Percentiles rank a stretch among this genome's conserved stretches.
Evolutionary conservation across 2,329 filamentous ascomycete species (phyloP).

Genomic region (Ceratocystis papillata): DNA sequence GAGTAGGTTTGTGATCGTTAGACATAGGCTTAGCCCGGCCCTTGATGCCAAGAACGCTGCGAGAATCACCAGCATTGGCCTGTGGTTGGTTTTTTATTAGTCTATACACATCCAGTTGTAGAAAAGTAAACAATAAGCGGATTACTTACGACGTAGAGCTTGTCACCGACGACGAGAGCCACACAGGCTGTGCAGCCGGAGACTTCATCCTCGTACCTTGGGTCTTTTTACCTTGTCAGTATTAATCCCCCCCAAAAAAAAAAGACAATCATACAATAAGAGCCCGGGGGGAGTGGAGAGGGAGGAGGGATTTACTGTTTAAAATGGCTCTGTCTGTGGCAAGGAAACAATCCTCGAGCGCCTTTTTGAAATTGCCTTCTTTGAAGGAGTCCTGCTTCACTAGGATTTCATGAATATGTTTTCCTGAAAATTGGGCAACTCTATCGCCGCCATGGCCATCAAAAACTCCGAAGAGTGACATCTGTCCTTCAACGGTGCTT

Average conservation of each 20-base stretch:
- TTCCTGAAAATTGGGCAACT: conserved; percentile 84
- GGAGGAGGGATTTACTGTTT: conserved; percentile 53
- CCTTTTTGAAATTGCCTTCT: conserved; percentile 82
- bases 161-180: conserved; percentile 75
- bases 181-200: conserved; percentile 96
- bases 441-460: conserved; percentile 97
- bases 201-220: conserved; percentile 93
- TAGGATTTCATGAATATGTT: conserved; percentile 87
- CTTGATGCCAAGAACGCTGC: conserved; percentile 91
- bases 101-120: not conserved
- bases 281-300: not conserved
- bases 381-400: conserved; percentile 92
- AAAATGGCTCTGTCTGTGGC: conserved; percentile 93
- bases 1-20: conserved; percentile 98
- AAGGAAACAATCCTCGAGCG: conserved; percentile 91
- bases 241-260: not conserved
- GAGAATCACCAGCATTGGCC: conserved; percentile 95
- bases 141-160: conserved; percentile 81
- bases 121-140: not conserved
- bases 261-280: not conserved
- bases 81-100: conserved; percentile 33
- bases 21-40: conserved; percentile 93
- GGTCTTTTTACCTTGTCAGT: conserved; percentile 48
- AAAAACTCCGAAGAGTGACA: conserved; percentile 96
- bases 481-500: conserved; percentile 57